Evolutionary conservation across 208 protist species (phyloP), one percentile per base, ranked within the genome.

Genomic region (Leishmania tarentolae): DNA sequence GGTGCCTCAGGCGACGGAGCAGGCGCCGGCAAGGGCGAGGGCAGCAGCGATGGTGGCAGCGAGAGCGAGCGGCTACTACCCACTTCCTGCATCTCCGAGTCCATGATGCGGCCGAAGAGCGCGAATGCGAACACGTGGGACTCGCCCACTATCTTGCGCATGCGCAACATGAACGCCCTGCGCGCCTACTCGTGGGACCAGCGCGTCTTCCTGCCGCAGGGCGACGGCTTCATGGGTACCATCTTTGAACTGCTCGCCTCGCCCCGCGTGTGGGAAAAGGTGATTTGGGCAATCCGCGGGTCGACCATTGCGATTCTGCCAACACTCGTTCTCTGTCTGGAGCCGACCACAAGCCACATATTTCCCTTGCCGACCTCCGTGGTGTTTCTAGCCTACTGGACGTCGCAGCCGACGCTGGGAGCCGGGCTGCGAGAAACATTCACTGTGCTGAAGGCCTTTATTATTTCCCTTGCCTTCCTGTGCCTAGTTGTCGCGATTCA

Each of bases 311-410:
- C 91, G 15, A 94, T 97, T 21, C 65, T 97, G 66, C 94, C 94
- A 19, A 88, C 87, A 5, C 92, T 96, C 72, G 91, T 97, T 61
- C 82, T 97, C 44, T 93, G 88, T 15, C 71, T 95, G 31, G 91
- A 97, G 83, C 91, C 91, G 66, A 61, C 72, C 44, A 96, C 94
- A 56, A 42, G 63, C 35, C 46, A 88, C 75, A 91, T 95, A 81
- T 96, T 97, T 71, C 92, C 94, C 5, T 59, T 92, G 56, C 89
- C 86, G 35, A 86, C 92, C 42, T 94, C 91, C 46, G 89, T 90
- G 19, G 88, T 95, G 44, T 89, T 92, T 44, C 91, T 92, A 75
- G 94, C 94, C 28, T 97, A 91, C 82, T 97, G 94, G 92, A 96
- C 95, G 69, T 92, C 87, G 35, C 84, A 89, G 88, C 94, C 94